Evolutionary conservation across 441 rosid genomes (phyloP), one percentile per base, ranked within the genome.

Genomic region (Erodium moschatum): DNA sequence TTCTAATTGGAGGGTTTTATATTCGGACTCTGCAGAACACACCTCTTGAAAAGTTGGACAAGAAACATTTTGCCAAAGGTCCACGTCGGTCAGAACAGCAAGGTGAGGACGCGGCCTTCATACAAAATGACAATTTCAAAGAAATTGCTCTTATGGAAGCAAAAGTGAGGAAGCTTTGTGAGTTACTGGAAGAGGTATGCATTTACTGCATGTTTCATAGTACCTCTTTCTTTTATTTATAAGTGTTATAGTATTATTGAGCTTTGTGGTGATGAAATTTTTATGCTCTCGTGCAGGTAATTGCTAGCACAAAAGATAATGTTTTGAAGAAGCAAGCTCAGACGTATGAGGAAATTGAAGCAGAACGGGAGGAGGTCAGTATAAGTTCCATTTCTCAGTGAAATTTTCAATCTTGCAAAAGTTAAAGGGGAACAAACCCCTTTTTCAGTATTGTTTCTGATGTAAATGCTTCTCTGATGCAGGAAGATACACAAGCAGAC

Each of bases 341-440:
- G 85, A 90, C 93, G 0, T 95, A 87, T 35, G 98, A 95, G 78
- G 99, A 95, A 83, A 92, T 92, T 89, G 97, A 92, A 76, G 93
- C 87, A 73, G 99, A 95, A 72, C 96, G 96, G 6, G 96, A 90
- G 81, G 99, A 90, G 75, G 94, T 88, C 72, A 63, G 85, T 70
- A 27, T 6, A 54, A 58, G 3, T 12, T 58, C 10, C 63, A 58
- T 50, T 50, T 50, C 9, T 56, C 20, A 18, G 62, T 56, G 2
- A 8, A 24, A 18, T 56, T 56, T 18, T 16, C 10, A 5, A 33
- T 33, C 24, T 56, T 18, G 62, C 24, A 56, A 19, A 6, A 54
- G 2, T 18, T 21, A 9, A 58, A 33, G 4, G 4, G 1, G 38
- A 33, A 33, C 38, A 0, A 33, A 0, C 4, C 38, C 38, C 27